Evolutionary conservation across 192 early-diverging fungal genomes (phyloP).

Genomic region (Podila minutissima): DNA sequence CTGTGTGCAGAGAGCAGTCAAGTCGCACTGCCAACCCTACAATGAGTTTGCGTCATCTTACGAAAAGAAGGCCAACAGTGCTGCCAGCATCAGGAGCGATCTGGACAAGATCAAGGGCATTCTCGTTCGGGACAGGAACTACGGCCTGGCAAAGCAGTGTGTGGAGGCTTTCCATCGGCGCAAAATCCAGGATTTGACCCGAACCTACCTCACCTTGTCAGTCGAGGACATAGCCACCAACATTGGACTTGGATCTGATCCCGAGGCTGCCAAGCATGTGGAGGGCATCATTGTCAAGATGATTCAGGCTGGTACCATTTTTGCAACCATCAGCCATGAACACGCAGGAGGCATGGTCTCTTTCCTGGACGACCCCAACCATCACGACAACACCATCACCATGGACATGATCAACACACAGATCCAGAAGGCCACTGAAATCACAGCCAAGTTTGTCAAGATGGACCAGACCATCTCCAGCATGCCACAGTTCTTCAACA

Average conservation of each 20-base stretch:
- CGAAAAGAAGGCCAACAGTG: conserved; percentile 56
- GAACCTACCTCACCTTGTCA: conserved; percentile 82
- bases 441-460: conserved; percentile 25
- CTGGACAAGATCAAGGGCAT: conserved; percentile 44
- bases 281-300: conserved; percentile 68
- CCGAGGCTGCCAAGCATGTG: conserved; percentile 52
- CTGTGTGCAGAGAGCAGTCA: conserved; percentile 55
- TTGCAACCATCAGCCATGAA: conserved; percentile 58
- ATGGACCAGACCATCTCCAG: conserved; percentile 43
- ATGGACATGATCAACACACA: conserved; percentile 57
- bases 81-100: conserved; percentile 46
- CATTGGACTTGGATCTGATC: conserved; percentile 55
- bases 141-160: conserved; percentile 68
- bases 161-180: conserved; percentile 56
- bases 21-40: conserved; percentile 59
- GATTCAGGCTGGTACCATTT: conserved; percentile 61
- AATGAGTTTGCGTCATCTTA: conserved; percentile 68
- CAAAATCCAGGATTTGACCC: conserved; percentile 77
- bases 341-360: conserved; percentile 70
- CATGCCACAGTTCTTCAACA: conserved; percentile 45
- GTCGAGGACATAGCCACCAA: conserved; percentile 73
- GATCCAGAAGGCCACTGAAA: conserved; percentile 50
- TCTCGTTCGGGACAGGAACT: conserved; percentile 65
- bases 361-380: conserved; percentile 72
- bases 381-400: conserved; percentile 52